These are phyloP conservation scores for Hemileccinum impolitum DNA, from an alignment of 768 basidiomycete genomes.

Conservation along the genomic window DNA sequence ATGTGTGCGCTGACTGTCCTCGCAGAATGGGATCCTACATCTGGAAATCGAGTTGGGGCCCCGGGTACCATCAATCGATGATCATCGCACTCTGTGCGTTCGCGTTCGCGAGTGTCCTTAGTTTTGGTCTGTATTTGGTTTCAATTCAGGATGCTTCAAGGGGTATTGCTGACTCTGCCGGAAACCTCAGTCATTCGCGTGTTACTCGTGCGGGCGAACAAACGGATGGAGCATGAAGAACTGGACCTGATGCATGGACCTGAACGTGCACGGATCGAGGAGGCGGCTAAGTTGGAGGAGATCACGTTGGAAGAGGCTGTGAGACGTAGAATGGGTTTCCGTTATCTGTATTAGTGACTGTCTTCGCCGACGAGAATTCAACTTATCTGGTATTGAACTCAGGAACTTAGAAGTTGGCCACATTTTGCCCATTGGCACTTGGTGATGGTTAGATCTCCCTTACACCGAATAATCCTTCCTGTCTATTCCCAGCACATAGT, in stretches of 20 bases:
- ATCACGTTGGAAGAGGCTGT: constrained; percentile 60
- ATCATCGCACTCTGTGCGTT: constrained; percentile 42
- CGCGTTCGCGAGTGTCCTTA: constrained; percentile 31
- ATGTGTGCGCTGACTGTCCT: not conserved
- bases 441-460: no score
- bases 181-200: constrained; percentile 36
- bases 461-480: no score
- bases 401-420: no score
- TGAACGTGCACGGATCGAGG: constrained; percentile 50
- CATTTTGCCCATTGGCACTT: no score
- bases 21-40: constrained; percentile 57
- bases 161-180: no score
- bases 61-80: constrained; percentile 62
- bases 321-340: constrained; percentile 53
- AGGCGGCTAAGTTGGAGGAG: constrained; percentile 57
- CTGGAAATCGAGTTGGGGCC: constrained; percentile 60
- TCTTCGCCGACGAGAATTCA: no score
- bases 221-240: constrained; percentile 48
- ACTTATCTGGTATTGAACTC: no score
- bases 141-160: no score
- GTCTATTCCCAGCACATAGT: no score
- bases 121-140: constrained; percentile 31
- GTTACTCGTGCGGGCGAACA: constrained; percentile 48
- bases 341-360: no score
- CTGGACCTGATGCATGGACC: constrained; percentile 41